Base-by-base conservation (phyloP, 78 protist genomes). In the Dictyostelium discoideum region DNA sequence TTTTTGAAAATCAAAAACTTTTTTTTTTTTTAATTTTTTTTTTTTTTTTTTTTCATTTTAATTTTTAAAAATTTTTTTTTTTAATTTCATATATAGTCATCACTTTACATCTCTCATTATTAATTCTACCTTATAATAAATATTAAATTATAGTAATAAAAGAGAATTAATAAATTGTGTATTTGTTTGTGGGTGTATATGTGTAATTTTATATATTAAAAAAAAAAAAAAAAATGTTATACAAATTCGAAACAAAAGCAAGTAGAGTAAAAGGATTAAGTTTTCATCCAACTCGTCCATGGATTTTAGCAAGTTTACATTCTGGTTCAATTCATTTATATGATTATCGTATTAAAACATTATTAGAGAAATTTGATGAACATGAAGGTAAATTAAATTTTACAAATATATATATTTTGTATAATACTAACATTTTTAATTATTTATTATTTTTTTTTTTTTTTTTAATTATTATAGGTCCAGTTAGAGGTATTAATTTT, bases 401-500 rank as follows among this genome's bases (percentile, higher is more conserved):
- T n/a, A n/a, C n/a, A n/a, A n/a, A n/a, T n/a, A n/a, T n/a, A n/a
- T n/a, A n/a, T n/a, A n/a, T n/a, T n/a, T n/a, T n/a, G n/a, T n/a
- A n/a, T n/a, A n/a, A 32, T 32, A 32, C 37, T 32, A 32, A 32
- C 0, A n/a, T n/a, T n/a, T n/a, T n/a, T n/a, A 32, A 32, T 32
- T 32, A 32, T 32, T 32, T 32, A 32, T 32, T 32, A 32, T 32
- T 32, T 1, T 32, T 42, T 54, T 54, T 54, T 54, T 14, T 16
- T 54, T 13, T 74, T 26, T 26, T 18, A 6, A n/a, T 46, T 29
- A 72, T 24, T 76, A 76, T 77, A 97, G 99, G 99, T 2, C 99
- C 99, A 14, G 99, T 99, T 29, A 97, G 99, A 39, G 98, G 99
- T 37, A 98, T 99, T 14, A 93, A 98, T 92, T 99, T 99, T 96